Conservation (phyloP, 768 basidiomycete genomes). For the Lentinula boryana region DNA sequence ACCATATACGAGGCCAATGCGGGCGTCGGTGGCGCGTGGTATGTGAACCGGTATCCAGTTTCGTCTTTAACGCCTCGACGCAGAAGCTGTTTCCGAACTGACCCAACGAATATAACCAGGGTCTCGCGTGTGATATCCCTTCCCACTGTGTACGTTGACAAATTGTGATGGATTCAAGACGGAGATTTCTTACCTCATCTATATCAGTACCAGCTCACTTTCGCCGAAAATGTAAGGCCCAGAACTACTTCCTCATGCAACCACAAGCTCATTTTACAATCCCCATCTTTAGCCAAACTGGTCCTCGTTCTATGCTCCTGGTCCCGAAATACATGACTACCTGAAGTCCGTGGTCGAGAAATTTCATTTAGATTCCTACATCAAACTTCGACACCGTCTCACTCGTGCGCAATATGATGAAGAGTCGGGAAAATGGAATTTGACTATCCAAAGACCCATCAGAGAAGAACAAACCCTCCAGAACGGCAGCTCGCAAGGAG, state of each 20-base stretch:
- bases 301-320: constrained; percentile 56
- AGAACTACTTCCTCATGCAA: neutral
- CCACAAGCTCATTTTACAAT: neutral
- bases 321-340: constrained; percentile 53
- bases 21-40: constrained; percentile 64
- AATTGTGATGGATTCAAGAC: neutral
- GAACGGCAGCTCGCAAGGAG: neutral
- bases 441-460: constrained; percentile 36
- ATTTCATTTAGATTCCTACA: constrained; percentile 46
- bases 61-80: neutral
- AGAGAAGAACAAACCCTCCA: constrained; percentile 11
- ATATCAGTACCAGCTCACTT: constrained; percentile 51
- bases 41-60: constrained; percentile 14
- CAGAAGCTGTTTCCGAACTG: neutral
- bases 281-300: constrained; percentile 39
- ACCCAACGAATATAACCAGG: constrained; percentile 21
- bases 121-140: constrained; percentile 58
- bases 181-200: neutral
- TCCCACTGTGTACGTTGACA: constrained; percentile 38
- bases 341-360: constrained; percentile 49
- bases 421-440: constrained; percentile 46
- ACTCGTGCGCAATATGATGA: constrained; percentile 46
- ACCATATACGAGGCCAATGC: constrained; percentile 54
- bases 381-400: constrained; percentile 52
- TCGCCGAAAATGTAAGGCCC: constrained; percentile 42